Evolutionary conservation across 345 rosid genomes (phyloP), one percentile per base, ranked within the genome.

Genomic region (Arabidopsis suecica): DNA sequence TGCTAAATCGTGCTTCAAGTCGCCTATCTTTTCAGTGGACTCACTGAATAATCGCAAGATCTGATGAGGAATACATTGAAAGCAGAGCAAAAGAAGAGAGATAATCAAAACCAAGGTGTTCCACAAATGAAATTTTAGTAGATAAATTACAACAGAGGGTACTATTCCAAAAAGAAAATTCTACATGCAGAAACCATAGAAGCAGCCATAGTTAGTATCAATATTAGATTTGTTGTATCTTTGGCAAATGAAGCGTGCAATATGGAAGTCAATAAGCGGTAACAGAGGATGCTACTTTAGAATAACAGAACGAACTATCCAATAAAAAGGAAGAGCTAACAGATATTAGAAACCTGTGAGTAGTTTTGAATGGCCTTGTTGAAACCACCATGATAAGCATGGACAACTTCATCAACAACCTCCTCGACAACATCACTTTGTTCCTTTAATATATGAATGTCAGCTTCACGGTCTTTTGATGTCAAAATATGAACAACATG

Each of bases 331-430:
- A 72, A 14, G 64, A 56, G 61, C 57, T n/a, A 53, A 4, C 53
- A 73, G 53, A 48, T 34, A 63, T 36, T 65, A 61, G 77, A 49
- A 65, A 96, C 99, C 98, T 93, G 99, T 8, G 99, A 96, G 81
- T 96, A 96, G 80, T 96, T 96, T 82, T 96, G 99, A 82, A 96
- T 93, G 70, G 99, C 99, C 83, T 83, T 96, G 82, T 96, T 93
- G 84, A 96, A 96, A 71, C 99, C 99, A 82, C 87, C 71, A 58
- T 96, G 99, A 84, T 96, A 93, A 76, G 98, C 83, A 41, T 96
- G 99, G 42, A 96, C 99, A 55, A 96, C 96, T 86, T 93, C 99
- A 83, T 96, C 98, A n/a, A 96, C 99, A 49, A 96, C 93, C 71
- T 96, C 99, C 91, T 96, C 99, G 33, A 96, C 84, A 57, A 93